These are phyloP conservation scores for Ceratocystiopsis brevicomis DNA, from an alignment of 2,329 filamentous ascomycete species.

Conservation along the genomic window DNA sequence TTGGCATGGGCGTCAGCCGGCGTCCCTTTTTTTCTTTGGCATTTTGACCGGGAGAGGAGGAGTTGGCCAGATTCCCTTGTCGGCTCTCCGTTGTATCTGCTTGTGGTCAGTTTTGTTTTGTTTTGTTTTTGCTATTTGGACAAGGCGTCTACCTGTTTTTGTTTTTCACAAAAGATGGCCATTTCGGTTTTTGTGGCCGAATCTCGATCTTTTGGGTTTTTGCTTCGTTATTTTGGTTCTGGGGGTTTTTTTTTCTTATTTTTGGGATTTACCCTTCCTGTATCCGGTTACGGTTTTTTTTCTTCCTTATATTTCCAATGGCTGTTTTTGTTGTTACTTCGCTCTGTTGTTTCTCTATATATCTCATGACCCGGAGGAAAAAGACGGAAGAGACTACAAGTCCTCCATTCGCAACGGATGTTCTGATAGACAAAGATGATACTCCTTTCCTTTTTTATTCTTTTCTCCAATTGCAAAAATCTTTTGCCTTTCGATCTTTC, in stretches of 20 bases:
- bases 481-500: no score
- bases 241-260: not conserved
- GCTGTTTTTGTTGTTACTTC: not conserved
- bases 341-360: not conserved
- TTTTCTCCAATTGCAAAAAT: not conserved
- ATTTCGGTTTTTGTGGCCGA: no score
- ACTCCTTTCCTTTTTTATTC: not conserved
- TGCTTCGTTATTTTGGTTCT: not conserved
- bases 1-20: no score
- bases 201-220: not conserved
- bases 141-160: not conserved
- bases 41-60: not conserved
- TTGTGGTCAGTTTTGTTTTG: not conserved
- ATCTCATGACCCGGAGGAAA: slow-evolving; percentile 5
- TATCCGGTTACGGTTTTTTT: not conserved
- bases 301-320: not conserved
- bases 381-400: not conserved
- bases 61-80: no score
- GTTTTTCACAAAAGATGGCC: not conserved
- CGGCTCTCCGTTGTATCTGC: not conserved
- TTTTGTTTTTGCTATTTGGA: not conserved
- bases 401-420: no score
- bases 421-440: slow-evolving; percentile 6
- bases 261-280: no score
- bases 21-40: not conserved